phyloP scores from a whole-genome alignment of 306 rosid species.

The Inga oerstediana region DNA sequence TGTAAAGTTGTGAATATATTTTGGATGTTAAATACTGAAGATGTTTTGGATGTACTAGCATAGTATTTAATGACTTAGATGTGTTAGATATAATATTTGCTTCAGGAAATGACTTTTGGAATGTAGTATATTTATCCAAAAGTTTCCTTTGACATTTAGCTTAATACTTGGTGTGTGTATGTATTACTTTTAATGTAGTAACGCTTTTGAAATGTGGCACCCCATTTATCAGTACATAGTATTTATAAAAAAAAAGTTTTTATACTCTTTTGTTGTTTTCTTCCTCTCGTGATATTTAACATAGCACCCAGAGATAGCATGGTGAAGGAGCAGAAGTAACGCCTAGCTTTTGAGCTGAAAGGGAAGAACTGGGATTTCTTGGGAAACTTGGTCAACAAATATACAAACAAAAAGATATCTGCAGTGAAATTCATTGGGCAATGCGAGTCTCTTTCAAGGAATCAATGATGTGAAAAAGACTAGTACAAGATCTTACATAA shows the following conservation, averaged over 20 bases:
- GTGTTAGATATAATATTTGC: too few species aligned
- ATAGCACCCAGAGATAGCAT: not conserved
- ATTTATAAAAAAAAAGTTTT: not conserved
- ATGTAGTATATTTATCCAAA: too few species aligned
- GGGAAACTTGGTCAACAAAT: not conserved
- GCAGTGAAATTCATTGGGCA: not conserved
- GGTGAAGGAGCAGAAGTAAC: not conserved
- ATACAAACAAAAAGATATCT: not conserved
- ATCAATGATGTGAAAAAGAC: not conserved
- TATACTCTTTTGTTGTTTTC: not conserved
- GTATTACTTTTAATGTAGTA: too few species aligned
- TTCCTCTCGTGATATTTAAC: not conserved
- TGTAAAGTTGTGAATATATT: too few species aligned
- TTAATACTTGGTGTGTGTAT: too few species aligned
- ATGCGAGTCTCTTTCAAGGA: not conserved
- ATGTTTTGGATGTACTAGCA: too few species aligned
- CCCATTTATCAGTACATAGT: not conserved
- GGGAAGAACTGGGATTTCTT: not conserved
- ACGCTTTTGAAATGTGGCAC: not conserved
- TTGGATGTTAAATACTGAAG: too few species aligned
- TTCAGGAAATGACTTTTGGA: too few species aligned
- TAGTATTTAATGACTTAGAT: too few species aligned
- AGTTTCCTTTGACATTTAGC: too few species aligned
- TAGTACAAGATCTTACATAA: not conserved
- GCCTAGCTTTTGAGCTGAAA: not conserved